Base-by-base conservation (phyloP, 768 basidiomycete species). In the Boletellus ananiceps region DNA sequence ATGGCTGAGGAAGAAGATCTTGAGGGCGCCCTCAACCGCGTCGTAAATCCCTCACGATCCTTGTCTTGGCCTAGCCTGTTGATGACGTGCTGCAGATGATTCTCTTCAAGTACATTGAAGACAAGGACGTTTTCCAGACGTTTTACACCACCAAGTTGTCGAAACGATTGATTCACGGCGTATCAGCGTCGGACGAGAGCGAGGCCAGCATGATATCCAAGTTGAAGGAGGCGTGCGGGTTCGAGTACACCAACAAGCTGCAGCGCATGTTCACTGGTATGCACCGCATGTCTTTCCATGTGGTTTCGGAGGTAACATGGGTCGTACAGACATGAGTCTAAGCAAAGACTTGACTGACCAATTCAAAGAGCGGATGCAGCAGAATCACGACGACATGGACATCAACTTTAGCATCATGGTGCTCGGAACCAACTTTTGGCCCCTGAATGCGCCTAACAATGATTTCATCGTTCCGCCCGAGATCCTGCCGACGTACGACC, bases 201-300 rank as follows among this genome's bases (percentile, higher is more conserved):
- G 95, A 99, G 66, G 86, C 90, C 21, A 93, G 87, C 68, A 99
- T 99, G 95, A 96, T 97, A 58, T 87, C 91, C 43, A 97, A 96
- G 70, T 70, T 99, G 59, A 97, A 96, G 75, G 93, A 94, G 61
- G 88, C 88, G 8, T 96, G 91, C 60, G 95, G 95, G 47, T 93
- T 92, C 71, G 94, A 97, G 60, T 96, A 97, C 69, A 96, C 93
- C 33, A 88, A 87, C 72, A 97, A 97, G 69, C 73, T 98, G 43
- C 88, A 92, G 65, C 84, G 90, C 65, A 97, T 98, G 95, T 93
- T 99, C 69, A 93, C 89, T 34, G 91, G 92, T 91, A 51, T 12
- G 74, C 21, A 39, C 4, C 43, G n/a, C 11, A 13, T 15, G n/a
- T 11, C 49, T 2, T 39, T 1, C 2, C 12, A 14, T 36, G 46